Evolutionary conservation across 73 alveolate species (phyloP), one percentile per base, ranked within the genome.

Genomic region (Symbiodinium natans): DNA sequence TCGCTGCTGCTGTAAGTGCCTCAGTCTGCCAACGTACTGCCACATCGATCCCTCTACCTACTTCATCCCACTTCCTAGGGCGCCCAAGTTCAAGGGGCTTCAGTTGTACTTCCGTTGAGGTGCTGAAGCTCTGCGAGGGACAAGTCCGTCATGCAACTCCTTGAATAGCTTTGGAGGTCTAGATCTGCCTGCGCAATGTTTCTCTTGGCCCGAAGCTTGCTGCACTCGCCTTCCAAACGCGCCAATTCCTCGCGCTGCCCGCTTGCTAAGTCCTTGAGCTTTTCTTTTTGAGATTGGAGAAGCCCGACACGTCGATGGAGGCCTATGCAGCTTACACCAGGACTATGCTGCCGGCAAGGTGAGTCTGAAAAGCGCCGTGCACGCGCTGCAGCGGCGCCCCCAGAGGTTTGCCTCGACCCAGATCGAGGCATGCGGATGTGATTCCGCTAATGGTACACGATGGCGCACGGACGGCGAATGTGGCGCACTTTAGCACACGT

Each of bases 171-270:
- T 36, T 63, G 80, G 27, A 63, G 80, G 80, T 63, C 80, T 2
- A 63, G 36, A 29, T n/a, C 33, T 9, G 80, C 80, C 13, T 63
- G 80, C 33, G 19, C 80, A 63, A 63, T 23, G 27, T 63, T 63
- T n/a, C 80, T 63, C 36, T 63, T 63, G 36, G 80, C 36, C 40
- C 80, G 39, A 36, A 63, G 80, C 80, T 63, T 63, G 80, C 80
- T 63, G 84, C 84, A 33, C 25, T 74, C 43, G 43, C 11, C 43
- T 31, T 74, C 84, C 43, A 90, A 46, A 73, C 77, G 77, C 75
- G 41, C 75, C 74, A 90, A 54, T 84, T 90, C 88, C 96, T n/a
- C 77, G 17, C 96, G 56, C 52, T 90, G 96, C 96, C 21, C 3
- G 17, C 52, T 48, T 29, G 96, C 96, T 38, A 68, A 41, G 23